Conservation (phyloP, 2,329 filamentous ascomycete species). For the Plectosphaerella sp. region DNA sequence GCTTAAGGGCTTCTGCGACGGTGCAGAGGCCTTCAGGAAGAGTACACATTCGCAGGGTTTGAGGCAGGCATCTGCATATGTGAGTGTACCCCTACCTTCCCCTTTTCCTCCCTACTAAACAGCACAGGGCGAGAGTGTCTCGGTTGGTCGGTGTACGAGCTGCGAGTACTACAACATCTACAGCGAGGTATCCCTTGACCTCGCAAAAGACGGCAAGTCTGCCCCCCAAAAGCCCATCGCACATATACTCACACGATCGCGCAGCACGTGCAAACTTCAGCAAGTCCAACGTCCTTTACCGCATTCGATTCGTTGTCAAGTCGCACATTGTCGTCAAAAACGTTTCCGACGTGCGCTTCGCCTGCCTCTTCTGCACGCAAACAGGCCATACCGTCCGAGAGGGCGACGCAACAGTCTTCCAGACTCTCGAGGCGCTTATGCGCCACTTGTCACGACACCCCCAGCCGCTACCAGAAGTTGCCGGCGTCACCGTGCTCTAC, state of each 20-base stretch:
- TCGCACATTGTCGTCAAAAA: constrained; percentile 29
- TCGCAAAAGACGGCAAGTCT: constrained; percentile 20
- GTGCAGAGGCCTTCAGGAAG: constrained; percentile 28
- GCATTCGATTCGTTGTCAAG: constrained; percentile 36
- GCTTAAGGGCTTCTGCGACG: constrained; percentile 31
- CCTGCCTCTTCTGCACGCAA: constrained; percentile 33
- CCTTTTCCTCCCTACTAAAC: background rate
- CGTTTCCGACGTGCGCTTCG: constrained; percentile 30
- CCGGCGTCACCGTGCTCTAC: constrained; percentile 32
- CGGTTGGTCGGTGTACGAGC: constrained; percentile 16
- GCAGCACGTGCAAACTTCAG: constrained; percentile 27
- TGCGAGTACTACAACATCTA: constrained; percentile 19
- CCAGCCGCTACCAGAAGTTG: constrained; percentile 30
- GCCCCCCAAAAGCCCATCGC: background rate
- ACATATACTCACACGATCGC: background rate
- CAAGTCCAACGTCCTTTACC: constrained; percentile 29
- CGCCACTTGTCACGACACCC: constrained; percentile 33
- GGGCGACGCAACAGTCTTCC: constrained; percentile 37
- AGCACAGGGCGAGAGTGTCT: constrained; percentile 13
- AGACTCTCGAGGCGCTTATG: constrained; percentile 28
- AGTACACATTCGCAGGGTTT: constrained; percentile 30
- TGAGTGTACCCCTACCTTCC: constrained; percentile 8
- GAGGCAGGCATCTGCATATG: constrained; percentile 17
- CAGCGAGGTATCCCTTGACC: constrained; percentile 25
- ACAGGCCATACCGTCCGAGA: constrained; percentile 26